Evolutionary conservation across 495 filamentous ascomycete genomes (phyloP).

Genomic region (Letharia lupina): DNA sequence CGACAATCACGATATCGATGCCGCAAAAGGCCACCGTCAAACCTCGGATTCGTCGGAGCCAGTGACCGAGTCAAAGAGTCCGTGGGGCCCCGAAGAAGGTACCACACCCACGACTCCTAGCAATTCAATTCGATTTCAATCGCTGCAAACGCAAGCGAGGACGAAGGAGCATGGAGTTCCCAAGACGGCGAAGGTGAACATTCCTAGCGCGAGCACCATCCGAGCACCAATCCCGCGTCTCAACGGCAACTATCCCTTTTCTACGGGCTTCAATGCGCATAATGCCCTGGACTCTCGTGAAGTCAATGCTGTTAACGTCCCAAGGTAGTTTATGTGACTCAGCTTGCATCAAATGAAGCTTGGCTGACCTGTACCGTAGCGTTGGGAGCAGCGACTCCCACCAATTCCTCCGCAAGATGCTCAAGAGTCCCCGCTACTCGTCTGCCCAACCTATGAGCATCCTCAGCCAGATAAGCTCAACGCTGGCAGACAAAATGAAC

Average conservation of each 20-base stretch:
- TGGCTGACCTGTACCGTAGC: conserved; percentile 5
- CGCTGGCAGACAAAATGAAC: not conserved
- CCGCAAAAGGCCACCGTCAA: not conserved
- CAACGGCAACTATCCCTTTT: not conserved
- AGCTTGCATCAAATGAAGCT: not conserved
- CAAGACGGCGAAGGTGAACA: conserved; percentile 7
- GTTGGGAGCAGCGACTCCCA: conserved; percentile 1
- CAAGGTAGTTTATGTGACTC: conserved; percentile 3
- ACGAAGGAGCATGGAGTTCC: not conserved
- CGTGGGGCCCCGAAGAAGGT: conserved; percentile 12
- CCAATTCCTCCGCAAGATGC: conserved; percentile 23
- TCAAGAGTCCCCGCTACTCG: conserved; percentile 19
- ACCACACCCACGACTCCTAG: not conserved
- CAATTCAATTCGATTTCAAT: not conserved
- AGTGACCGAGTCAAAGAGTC: conserved; percentile 7
- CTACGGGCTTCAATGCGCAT: not conserved
- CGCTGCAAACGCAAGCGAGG: not conserved
- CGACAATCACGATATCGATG: not conserved
- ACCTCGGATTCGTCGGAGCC: not conserved
- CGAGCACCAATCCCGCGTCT: not conserved
- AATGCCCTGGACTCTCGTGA: conserved; percentile 4
- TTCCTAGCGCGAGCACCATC: not conserved
- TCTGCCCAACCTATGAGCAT: conserved; percentile 6
- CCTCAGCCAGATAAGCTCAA: conserved; percentile 2
- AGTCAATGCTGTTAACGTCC: conserved; percentile 10